Conservation (phyloP, 164 flowering plant species). For the Aristolochia fimbriata region DNA sequence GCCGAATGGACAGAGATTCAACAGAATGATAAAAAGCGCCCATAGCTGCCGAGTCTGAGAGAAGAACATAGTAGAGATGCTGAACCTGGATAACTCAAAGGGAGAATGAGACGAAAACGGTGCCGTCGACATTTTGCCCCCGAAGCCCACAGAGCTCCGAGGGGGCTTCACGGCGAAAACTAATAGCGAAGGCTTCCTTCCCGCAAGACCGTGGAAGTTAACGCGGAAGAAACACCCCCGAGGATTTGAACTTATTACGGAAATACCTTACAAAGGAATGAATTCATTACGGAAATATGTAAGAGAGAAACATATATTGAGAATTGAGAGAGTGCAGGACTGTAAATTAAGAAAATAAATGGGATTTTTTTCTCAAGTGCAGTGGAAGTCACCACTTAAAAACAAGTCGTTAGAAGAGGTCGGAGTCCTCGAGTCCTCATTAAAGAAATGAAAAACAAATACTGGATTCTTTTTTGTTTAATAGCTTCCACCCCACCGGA, state of each 20-base stretch:
- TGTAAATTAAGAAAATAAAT: too few species aligned
- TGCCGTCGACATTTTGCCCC: not conserved
- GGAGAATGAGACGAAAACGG: not conserved
- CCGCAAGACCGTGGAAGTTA: not conserved
- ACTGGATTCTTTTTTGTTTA: too few species aligned
- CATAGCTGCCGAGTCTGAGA: not conserved
- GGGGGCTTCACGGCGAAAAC: not conserved
- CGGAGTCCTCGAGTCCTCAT: too few species aligned
- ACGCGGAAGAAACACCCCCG: not conserved
- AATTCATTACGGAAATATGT: too few species aligned
- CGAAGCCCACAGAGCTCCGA: not conserved
- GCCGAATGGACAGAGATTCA: not conserved
- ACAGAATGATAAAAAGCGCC: conserved; percentile 4
- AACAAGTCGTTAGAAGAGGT: too few species aligned
- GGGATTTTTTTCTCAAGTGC: too few species aligned
- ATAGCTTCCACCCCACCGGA: too few species aligned
- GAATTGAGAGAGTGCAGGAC: too few species aligned
- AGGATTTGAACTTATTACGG: not conserved
- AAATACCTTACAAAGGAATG: too few species aligned
- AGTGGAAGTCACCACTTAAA: too few species aligned
- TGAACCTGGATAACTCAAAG: not conserved
- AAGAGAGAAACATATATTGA: too few species aligned
- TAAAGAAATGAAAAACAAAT: too few species aligned
- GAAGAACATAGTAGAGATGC: not conserved
- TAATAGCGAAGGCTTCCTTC: not conserved